Percentiles rank a stretch among this genome's conserved stretches.
Conservation (phyloP, 148 eudicot species). For the Linanthus parryae region DNA sequence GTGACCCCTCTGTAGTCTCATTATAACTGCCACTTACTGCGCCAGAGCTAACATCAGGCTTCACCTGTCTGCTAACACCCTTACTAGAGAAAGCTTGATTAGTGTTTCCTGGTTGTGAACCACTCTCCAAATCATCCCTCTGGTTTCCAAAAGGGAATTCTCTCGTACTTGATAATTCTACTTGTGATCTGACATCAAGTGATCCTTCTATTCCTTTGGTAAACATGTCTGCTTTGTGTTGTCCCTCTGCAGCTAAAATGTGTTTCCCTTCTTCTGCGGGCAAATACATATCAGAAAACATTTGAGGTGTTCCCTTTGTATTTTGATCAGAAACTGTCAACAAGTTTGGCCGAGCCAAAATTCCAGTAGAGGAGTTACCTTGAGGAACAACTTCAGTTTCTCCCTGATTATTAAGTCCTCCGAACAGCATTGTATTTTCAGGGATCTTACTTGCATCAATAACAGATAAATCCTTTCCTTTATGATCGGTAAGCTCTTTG, state of each 20-base stretch:
- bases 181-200: slow-evolving; percentile 1
- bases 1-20: slow-evolving; percentile 29
- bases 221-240: not conserved
- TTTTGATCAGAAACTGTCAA: not conserved
- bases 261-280: slow-evolving; percentile 2
- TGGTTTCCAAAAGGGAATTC: not conserved
- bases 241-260: not conserved
- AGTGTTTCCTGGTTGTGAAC: slow-evolving; percentile 23
- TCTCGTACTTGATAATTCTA: slow-evolving; percentile 3
- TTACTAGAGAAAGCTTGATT: slow-evolving; percentile 20
- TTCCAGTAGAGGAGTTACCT: slow-evolving; percentile 5
- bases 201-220: not conserved
- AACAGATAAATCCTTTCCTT: slow-evolving; percentile 49
- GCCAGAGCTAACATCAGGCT: slow-evolving; percentile 46
- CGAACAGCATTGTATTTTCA: slow-evolving; percentile 23
- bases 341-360: not conserved
- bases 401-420: slow-evolving; percentile 1
- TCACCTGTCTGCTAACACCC: slow-evolving; percentile 40
- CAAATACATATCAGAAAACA: not conserved
- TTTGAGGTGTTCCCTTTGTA: too few species aligned
- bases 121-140: slow-evolving; percentile 13
- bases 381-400: slow-evolving; percentile 11
- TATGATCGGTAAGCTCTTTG: slow-evolving; percentile 44
- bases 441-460: slow-evolving; percentile 33
- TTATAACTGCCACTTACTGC: slow-evolving; percentile 31